Base-by-base conservation (phyloP, 345 rosid genomes). In the Euphorbia pulcherrima region DNA sequence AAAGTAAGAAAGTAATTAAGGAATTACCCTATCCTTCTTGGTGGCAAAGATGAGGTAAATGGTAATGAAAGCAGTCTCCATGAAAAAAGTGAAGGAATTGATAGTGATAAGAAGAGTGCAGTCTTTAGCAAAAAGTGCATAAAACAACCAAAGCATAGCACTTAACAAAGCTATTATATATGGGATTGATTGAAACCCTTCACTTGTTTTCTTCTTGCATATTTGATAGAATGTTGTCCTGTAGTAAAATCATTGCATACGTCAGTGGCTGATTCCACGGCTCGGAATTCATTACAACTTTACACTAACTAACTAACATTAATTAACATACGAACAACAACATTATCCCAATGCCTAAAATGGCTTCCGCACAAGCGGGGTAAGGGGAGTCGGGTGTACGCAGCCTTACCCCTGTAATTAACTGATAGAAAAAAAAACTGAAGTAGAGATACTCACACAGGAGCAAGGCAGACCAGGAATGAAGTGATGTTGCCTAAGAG, bases 81-180 rank as follows among this genome's bases (percentile, higher is more conserved):
- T 69, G 64, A 55, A 30, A 47, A 61, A 71, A 20, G 74, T 48
- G 64, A 75, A 44, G 27, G 68, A 53, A 60, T 75, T 75, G 72
- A 66, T 70, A 68, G 72, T 70, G 72, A 75, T 60, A 33, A 75
- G 79, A 52, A 75, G 72, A 8, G 52, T 66, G 46, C 62, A 53
- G 28, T 70, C 73, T 4, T 51, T 26, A 39, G 65, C 61, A 60
- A 75, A 69, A 24, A 53, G 2, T 8, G 75, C 75, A 48, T 75
- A 75, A 63, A 69, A 75, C 8, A 75, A 21, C 79, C 79, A 75
- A 13, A 75, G 68, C 75, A 69, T 65, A 14, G 79, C 72, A 55
- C 72, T 71, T 6, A 75, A 62, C 6, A 71, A 56, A 0, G 75
- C 79, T 30, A 75, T 66, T 30, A 75, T 68, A 20, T 75, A 75